Conservation (phyloP, 306 rosid species). For the Quercus aquifolioides region DNA sequence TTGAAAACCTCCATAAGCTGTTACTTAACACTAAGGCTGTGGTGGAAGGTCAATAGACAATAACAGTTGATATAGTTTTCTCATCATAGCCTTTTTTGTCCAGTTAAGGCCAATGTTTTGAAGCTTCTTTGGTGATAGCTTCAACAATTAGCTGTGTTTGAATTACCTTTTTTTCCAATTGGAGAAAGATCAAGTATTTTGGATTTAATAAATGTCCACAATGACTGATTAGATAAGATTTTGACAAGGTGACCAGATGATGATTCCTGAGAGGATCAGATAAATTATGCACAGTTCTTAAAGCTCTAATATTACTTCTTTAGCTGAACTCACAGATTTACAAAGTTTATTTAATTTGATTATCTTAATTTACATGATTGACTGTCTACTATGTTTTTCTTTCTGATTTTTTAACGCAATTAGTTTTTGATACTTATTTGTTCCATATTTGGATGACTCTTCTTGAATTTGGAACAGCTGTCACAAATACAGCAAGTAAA, state of each 20-base stretch:
- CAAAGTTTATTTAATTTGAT: background rate
- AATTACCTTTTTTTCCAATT: background rate
- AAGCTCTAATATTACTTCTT: background rate
- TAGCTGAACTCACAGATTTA: background rate
- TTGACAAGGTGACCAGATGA: background rate
- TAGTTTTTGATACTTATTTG: background rate
- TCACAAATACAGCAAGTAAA: conserved; percentile 33
- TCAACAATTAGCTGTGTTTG: background rate
- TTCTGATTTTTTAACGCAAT: background rate
- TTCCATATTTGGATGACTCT: conserved; percentile 18
- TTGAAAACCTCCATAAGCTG: background rate
- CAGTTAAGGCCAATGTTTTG: background rate
- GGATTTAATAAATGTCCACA: background rate
- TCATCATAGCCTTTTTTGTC: background rate
- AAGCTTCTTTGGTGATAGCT: background rate
- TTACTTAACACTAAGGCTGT: background rate
- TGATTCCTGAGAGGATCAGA: background rate
- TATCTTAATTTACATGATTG: background rate
- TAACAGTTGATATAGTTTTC: background rate
- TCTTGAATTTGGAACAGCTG: conserved; percentile 31
- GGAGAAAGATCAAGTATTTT: background rate
- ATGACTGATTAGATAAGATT: background rate
- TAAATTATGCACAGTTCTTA: background rate
- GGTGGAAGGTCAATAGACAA: background rate
- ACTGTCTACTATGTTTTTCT: background rate